Conservation (phyloP, 78 protist genomes). For the Polysphondylium violaceum region DNA sequence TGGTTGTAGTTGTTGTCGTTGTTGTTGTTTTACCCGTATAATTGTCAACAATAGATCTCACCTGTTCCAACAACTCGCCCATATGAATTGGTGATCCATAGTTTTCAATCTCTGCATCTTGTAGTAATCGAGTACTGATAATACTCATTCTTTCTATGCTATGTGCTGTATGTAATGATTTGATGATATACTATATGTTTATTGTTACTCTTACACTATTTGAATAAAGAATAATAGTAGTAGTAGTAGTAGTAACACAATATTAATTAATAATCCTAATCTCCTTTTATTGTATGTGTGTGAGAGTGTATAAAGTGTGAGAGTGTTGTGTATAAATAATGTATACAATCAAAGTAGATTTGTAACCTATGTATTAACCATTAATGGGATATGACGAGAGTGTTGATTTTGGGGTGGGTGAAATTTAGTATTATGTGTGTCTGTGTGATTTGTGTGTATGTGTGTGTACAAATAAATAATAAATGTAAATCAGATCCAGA, state of each 20-base stretch:
- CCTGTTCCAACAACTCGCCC: conserved; percentile 53
- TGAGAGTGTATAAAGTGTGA: no score
- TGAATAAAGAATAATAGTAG: not conserved
- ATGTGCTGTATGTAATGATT: not conserved
- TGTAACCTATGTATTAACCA: no score
- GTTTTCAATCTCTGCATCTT: conserved; percentile 62
- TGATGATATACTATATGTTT: not conserved
- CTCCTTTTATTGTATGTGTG: not conserved
- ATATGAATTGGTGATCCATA: conserved; percentile 51
- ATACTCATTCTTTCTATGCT: conserved; percentile 4
- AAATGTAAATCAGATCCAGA: no score
- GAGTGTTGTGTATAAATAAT: no score
- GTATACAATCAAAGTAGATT: no score
- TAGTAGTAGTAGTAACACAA: not conserved
- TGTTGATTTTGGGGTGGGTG: no score
- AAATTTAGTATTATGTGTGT: no score
- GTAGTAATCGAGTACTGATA: conserved; percentile 39
- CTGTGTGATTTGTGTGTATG: no score
- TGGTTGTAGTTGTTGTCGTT: not conserved
- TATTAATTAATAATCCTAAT: no score
- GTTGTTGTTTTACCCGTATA: conserved; percentile 1
- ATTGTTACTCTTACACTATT: not conserved
- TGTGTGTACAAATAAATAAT: no score
- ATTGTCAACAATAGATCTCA: conserved; percentile 29
- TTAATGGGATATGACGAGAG: no score